These are phyloP conservation scores for Globisporangium carolinianum DNA, from an alignment of 352 stramenopile species.

Conservation along the genomic window DNA sequence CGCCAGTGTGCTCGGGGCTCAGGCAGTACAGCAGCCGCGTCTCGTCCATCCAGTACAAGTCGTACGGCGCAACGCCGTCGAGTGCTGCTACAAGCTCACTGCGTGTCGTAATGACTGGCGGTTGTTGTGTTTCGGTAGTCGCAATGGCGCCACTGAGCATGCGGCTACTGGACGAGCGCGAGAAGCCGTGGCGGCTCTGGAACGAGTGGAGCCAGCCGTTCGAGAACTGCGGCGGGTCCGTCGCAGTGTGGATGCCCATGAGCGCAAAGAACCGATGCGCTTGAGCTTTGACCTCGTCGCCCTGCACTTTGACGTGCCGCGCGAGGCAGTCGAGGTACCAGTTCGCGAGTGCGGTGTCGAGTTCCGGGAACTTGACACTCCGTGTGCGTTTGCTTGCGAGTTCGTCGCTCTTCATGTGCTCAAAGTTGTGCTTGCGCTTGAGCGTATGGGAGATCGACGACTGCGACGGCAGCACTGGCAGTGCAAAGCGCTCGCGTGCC, in stretches of 20 bases:
- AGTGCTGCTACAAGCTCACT: conserved; percentile 41
- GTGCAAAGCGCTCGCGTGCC: conserved; percentile 60
- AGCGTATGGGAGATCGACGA: conserved; percentile 80
- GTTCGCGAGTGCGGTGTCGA: conserved; percentile 73
- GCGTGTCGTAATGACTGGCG: conserved; percentile 34
- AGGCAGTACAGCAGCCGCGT: conserved; percentile 47
- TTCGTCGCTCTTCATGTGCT: conserved; percentile 70
- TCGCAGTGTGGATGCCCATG: conserved; percentile 32
- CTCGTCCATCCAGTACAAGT: conserved; percentile 77
- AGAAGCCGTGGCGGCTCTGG: conserved; percentile 67
- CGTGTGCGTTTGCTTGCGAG: conserved; percentile 71
- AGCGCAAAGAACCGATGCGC: conserved; percentile 61
- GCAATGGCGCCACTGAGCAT: background rate
- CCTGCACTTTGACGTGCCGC: conserved; percentile 45
- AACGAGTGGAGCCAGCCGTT: conserved; percentile 86
- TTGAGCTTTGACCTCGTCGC: conserved; percentile 72
- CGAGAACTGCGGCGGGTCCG: conserved; percentile 64
- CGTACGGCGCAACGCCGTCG: conserved; percentile 34
- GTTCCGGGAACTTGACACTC: conserved; percentile 67
- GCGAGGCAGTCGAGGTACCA: conserved; percentile 76
- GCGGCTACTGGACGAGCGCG: conserved; percentile 22
- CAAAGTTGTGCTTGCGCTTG: conserved; percentile 60
- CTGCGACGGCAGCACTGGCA: conserved; percentile 63
- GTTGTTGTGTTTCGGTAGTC: background rate
- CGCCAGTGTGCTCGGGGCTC: conserved; percentile 17